These are phyloP conservation scores for Fusarium sp. DNA, from an alignment of 2,329 filamentous ascomycete species.

Conservation along the genomic window DNA sequence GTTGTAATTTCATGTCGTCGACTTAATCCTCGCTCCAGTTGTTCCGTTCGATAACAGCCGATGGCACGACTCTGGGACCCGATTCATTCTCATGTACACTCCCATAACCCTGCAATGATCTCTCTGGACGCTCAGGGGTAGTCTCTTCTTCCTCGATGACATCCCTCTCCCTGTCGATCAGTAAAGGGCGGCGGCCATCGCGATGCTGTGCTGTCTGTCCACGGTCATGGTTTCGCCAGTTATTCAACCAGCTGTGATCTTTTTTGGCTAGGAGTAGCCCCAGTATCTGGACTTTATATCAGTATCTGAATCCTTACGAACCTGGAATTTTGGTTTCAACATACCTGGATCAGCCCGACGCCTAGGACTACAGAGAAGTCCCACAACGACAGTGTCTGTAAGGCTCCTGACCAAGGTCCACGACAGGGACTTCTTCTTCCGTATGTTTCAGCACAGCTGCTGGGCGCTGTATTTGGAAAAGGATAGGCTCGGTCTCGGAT, in stretches of 20 bases:
- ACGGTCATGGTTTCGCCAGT: constrained; percentile 28
- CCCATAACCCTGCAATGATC: constrained; percentile 30
- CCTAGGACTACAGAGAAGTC: constrained; percentile 63
- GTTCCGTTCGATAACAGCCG: constrained; percentile 38
- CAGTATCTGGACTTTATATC: constrained; percentile 39
- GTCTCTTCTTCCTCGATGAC: constrained; percentile 41
- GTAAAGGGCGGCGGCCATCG: constrained; percentile 39
- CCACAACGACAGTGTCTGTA: constrained; percentile 63
- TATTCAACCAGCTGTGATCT: constrained; percentile 45
- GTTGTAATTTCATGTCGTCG: neutral
- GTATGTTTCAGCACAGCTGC: constrained; percentile 57
- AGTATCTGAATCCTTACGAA: neutral
- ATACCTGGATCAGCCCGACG: constrained; percentile 66
- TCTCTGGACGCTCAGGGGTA: constrained; percentile 7
- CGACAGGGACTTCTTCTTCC: constrained; percentile 59
- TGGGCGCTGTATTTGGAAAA: constrained; percentile 54
- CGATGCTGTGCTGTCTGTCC: constrained; percentile 2
- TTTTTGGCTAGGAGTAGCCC: constrained; percentile 46
- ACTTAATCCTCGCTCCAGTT: constrained; percentile 36
- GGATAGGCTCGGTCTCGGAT: constrained; percentile 70
- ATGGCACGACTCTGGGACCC: constrained; percentile 42
- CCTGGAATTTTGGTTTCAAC: neutral
- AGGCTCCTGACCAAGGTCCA: constrained; percentile 63
- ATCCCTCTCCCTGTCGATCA: constrained; percentile 42
- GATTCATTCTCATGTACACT: constrained; percentile 22